Conservation (phyloP, 108 stramenopile species). For the Pseudonitzschia multiseries region DNA sequence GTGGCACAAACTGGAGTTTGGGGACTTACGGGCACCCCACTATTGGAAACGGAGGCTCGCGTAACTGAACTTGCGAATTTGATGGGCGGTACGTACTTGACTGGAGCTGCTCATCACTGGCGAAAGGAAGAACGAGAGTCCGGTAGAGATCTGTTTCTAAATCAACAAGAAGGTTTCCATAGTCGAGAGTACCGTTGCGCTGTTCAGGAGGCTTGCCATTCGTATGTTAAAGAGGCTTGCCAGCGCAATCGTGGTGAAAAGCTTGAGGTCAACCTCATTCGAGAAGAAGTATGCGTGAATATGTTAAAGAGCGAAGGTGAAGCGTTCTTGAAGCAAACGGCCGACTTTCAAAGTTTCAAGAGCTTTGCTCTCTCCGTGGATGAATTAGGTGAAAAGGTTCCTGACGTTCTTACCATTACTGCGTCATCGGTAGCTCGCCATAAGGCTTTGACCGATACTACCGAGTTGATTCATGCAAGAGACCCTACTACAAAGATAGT, state of each 20-base stretch:
- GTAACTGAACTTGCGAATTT: slow-evolving; percentile 76
- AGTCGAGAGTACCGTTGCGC: slow-evolving; percentile 63
- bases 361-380: slow-evolving; percentile 36
- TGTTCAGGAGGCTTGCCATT: slow-evolving; percentile 44
- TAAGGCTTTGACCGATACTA: slow-evolving; percentile 42
- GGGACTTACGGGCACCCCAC: slow-evolving; percentile 76
- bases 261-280: slow-evolving; percentile 49
- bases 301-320: slow-evolving; percentile 22
- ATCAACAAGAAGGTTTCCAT: slow-evolving; percentile 56
- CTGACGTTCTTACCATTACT: slow-evolving; percentile 57
- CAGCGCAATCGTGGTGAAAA: slow-evolving; percentile 49
- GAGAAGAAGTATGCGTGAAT: slow-evolving; percentile 23
- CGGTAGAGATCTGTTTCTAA: slow-evolving; percentile 63
- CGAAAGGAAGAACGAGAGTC: slow-evolving; percentile 63
- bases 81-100: slow-evolving; percentile 73
- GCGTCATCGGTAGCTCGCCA: slow-evolving; percentile 41
- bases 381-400: slow-evolving; percentile 49
- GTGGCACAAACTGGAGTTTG: slow-evolving; percentile 38
- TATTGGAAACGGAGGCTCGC: slow-evolving; percentile 63
- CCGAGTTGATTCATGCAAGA: slow-evolving; percentile 46
- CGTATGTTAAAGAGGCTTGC: slow-evolving; percentile 51
- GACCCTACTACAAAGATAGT: slow-evolving; percentile 70
- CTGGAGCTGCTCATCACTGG: slow-evolving; percentile 67
- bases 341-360: slow-evolving; percentile 36
- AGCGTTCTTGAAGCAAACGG: slow-evolving; percentile 18